Conservation (phyloP, 345 rosid species). For the Euphorbia lathyris region DNA sequence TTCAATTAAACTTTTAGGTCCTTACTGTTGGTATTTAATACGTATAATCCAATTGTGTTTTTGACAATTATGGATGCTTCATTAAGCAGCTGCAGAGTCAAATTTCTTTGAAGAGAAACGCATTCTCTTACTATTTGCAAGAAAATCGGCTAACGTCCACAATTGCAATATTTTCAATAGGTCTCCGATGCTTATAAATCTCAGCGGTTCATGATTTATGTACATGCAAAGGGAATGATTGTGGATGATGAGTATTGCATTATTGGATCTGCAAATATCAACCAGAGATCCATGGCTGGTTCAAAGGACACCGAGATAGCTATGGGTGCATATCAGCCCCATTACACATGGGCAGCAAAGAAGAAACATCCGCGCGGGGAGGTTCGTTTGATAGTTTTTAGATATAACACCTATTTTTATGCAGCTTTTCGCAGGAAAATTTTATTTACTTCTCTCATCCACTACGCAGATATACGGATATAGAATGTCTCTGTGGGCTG, state of each 20-base stretch:
- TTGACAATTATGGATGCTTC: background rate
- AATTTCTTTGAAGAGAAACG: background rate
- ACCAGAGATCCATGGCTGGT: constrained; percentile 98
- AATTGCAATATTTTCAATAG: background rate
- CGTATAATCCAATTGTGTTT: background rate
- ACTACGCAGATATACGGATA: constrained; percentile 69
- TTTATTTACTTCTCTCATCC: background rate
- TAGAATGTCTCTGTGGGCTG: constrained; percentile 93
- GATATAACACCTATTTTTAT: background rate
- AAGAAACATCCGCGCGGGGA: constrained; percentile 69
- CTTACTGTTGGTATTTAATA: too few relatives aligned
- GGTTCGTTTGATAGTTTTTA: constrained; percentile 40
- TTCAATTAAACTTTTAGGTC: background rate
- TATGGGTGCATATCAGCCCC: constrained; percentile 96
- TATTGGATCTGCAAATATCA: constrained; percentile 89
- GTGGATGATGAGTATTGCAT: constrained; percentile 88
- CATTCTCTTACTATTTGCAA: background rate
- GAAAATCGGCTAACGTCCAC: background rate
- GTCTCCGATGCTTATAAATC: constrained; percentile 5
- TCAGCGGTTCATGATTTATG: constrained; percentile 83
- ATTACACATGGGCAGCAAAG: constrained; percentile 58
- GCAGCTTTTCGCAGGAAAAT: background rate
- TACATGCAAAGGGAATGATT: constrained; percentile 92
- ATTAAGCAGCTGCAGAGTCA: background rate
- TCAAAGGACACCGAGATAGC: constrained; percentile 91